phyloP scores from a whole-genome alignment of 805 yeast species.

The Barnettozyma vustinii region DNA sequence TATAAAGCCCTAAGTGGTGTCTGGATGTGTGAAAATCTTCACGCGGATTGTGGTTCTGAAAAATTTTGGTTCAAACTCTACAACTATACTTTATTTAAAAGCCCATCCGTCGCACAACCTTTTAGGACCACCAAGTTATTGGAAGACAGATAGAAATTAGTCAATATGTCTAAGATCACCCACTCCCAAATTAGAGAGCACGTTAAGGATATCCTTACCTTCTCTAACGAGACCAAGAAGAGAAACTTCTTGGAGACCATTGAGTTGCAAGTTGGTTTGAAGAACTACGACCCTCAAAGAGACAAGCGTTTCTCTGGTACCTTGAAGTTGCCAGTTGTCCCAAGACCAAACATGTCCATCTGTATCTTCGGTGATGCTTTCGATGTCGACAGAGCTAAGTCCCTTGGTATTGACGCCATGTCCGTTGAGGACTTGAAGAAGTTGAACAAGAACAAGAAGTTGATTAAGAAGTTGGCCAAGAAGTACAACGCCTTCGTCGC shows the following conservation, averaged over 20 bases:
- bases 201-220: slow-evolving; percentile 86
- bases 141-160: slow-evolving; percentile 61
- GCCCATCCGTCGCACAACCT: slow-evolving; percentile 42
- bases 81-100: background rate
- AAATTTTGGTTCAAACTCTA: slow-evolving; percentile 3
- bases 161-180: slow-evolving; percentile 79
- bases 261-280: slow-evolving; percentile 98
- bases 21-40: slow-evolving; percentile 3
- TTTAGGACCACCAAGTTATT: slow-evolving; percentile 49
- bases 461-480: slow-evolving; percentile 99
- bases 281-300: slow-evolving; percentile 99
- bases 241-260: slow-evolving; percentile 99
- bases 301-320: slow-evolving; percentile 99
- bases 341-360: slow-evolving; percentile 99
- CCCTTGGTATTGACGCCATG: slow-evolving; percentile 99
- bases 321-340: slow-evolving; percentile 95
- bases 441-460: slow-evolving; percentile 99
- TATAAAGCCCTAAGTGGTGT: background rate
- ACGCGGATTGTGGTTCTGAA: background rate
- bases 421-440: slow-evolving; percentile 99
- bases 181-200: slow-evolving; percentile 93
- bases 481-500: slow-evolving; percentile 99
- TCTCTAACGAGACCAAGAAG: slow-evolving; percentile 95
- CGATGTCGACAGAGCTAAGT: slow-evolving; percentile 99
- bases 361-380: slow-evolving; percentile 99